phyloP scores from a whole-genome alignment of 2,329 filamentous ascomycete genomes.

The Chaetomium olivaceum region DNA sequence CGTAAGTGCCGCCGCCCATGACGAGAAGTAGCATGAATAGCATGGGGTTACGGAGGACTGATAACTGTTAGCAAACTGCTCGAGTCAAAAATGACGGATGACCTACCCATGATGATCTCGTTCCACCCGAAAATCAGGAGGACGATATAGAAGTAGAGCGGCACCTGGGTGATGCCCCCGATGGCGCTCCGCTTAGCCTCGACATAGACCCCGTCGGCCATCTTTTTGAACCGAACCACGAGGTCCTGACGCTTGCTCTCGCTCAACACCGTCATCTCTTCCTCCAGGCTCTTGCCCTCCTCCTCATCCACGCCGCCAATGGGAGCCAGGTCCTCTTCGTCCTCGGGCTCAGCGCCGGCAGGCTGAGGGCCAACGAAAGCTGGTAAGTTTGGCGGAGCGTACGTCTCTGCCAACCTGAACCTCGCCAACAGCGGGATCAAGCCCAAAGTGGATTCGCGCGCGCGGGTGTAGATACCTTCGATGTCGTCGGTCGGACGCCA shows the following conservation, averaged over 20 bases:
- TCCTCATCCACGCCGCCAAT: slow-evolving; percentile 95
- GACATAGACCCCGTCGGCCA: slow-evolving; percentile 94
- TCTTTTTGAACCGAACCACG: slow-evolving; percentile 95
- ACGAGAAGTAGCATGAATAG: slow-evolving; percentile 89
- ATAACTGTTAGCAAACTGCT: slow-evolving; percentile 17
- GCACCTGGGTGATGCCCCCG: slow-evolving; percentile 90
- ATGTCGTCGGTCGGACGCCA: slow-evolving; percentile 98
- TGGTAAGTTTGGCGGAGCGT: slow-evolving; percentile 76
- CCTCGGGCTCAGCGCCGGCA: slow-evolving; percentile 69
- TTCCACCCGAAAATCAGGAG: slow-evolving; percentile 97
- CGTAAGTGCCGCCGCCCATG: slow-evolving; percentile 72
- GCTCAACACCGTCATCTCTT: slow-evolving; percentile 93
- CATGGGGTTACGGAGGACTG: slow-evolving; percentile 89
- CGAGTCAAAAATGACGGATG: background rate
- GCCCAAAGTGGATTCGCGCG: slow-evolving; percentile 86
- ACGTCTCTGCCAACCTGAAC: slow-evolving; percentile 76
- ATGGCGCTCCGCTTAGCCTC: slow-evolving; percentile 97
- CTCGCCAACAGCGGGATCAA: slow-evolving; percentile 85
- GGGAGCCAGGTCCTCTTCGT: slow-evolving; percentile 84
- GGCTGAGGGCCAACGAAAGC: slow-evolving; percentile 82
- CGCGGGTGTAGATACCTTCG: slow-evolving; percentile 89
- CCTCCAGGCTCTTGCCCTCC: slow-evolving; percentile 89
- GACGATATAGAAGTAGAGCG: slow-evolving; percentile 89
- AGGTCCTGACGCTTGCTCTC: slow-evolving; percentile 90
- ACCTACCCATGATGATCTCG: slow-evolving; percentile 88